Evolutionary conservation across 495 filamentous ascomycete species (phyloP).

Genomic region (Parathielavia appendiculata): DNA sequence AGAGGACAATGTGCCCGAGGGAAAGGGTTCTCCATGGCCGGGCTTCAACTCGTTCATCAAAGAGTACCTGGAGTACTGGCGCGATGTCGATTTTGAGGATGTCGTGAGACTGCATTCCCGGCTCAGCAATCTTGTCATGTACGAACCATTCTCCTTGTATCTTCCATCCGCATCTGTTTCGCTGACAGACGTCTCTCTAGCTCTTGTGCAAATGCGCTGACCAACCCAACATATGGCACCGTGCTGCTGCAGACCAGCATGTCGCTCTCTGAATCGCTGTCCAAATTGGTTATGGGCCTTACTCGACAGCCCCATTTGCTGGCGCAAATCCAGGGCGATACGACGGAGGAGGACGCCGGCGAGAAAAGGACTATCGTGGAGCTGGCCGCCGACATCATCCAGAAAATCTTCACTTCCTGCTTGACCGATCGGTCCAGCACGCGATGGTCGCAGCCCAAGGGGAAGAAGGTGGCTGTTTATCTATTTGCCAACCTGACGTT

Average conservation of each 20-base stretch:
- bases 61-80: conserved; percentile 71
- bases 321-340: conserved; percentile 49
- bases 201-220: conserved; percentile 74
- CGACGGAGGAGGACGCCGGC: conserved; percentile 49
- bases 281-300: conserved; percentile 73
- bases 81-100: conserved; percentile 70
- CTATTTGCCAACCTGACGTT: conserved; percentile 85
- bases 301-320: conserved; percentile 68
- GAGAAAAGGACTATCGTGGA: conserved; percentile 74
- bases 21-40: conserved; percentile 60
- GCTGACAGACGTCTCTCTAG: conserved; percentile 33
- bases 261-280: conserved; percentile 67
- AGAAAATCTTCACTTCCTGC: conserved; percentile 86
- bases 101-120: conserved; percentile 68
- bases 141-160: conserved; percentile 26
- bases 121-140: conserved; percentile 69
- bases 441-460: conserved; percentile 57
- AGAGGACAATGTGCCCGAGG: conserved; percentile 44
- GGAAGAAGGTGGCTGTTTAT: conserved; percentile 84
- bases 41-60: conserved; percentile 71
- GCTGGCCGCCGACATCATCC: conserved; percentile 76
- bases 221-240: conserved; percentile 69
- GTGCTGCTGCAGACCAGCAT: conserved; percentile 73
- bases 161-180: neutral
- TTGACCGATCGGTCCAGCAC: conserved; percentile 72